Base-by-base conservation (phyloP, 352 stramenopile genomes). In the Phytophthora colocasiae region DNA sequence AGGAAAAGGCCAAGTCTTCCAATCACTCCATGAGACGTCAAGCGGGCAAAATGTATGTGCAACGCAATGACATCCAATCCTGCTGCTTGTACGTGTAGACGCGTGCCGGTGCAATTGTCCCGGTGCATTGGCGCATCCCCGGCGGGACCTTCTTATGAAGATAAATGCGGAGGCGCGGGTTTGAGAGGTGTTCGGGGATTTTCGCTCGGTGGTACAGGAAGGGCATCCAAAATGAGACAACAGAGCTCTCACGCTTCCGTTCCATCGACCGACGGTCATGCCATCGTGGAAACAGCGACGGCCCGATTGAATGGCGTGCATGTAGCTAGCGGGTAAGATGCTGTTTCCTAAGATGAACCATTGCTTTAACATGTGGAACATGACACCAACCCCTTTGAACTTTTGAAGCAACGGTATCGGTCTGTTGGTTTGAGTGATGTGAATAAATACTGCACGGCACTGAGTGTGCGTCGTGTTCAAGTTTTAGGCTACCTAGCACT, bases 381-480 rank as follows among this genome's bases (percentile, higher is more conserved):
- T 5, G 27, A 50, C 24, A 32, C 55, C 41, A n/a, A 46, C 27
- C 29, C 41, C 41, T 61, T 34, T 60, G 22, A 43, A 54, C 32
- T 58, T 55, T 56, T 24, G 39, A 58, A 66, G 15, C 50, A 48
- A 43, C 45, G 15, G 39, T 24, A 43, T 22, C 46, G 27, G 46
- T 53, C 27, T n/a, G 40, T 17, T 41, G 46, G 29, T 40, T 57
- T 55, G 46, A 55, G 47, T 70, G 58, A 17, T 46, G 34, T 59
- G 40, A 57, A 71, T 66, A 71, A 66, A 66, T 71, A 67, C 55
- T 70, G 48, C 58, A 50, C 46, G 44, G 39, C 50, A 55, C 29
- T 32, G 17, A 14, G 39, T 9, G 53, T 45, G 43, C 49, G 41
- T 71, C 48, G 55, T 47, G 43, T 66, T 65, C 39, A 66, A 71